Conservation (phyloP, 306 rosid genomes). For the Cajanus cajan region DNA sequence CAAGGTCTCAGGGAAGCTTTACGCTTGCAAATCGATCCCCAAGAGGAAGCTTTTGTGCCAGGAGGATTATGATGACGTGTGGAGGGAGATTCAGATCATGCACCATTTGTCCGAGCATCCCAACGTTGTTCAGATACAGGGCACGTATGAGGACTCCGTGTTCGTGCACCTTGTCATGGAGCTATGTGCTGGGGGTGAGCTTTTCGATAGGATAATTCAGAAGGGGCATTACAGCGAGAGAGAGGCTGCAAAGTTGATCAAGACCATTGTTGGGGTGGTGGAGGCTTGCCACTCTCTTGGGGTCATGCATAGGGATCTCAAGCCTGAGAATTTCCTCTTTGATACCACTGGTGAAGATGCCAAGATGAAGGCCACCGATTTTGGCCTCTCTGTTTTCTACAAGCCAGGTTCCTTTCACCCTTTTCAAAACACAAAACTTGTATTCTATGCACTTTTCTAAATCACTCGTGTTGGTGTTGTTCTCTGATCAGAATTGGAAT, state of each 20-base stretch:
- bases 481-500: background rate
- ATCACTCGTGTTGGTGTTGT: background rate
- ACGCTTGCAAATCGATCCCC: conserved; percentile 90
- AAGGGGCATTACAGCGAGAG: conserved; percentile 89
- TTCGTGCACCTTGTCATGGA: conserved; percentile 91
- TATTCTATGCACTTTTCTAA: no score
- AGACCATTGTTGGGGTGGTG: conserved; percentile 80
- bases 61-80: conserved; percentile 83
- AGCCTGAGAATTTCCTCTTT: conserved; percentile 93
- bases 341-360: conserved; percentile 74
- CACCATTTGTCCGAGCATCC: conserved; percentile 79
- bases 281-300: conserved; percentile 89
- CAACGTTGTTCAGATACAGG: conserved; percentile 69
- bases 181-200: conserved; percentile 85
- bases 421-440: background rate
- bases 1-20: conserved; percentile 48
- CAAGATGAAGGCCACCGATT: conserved; percentile 77
- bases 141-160: conserved; percentile 80
- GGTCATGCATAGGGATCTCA: conserved; percentile 95
- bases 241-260: conserved; percentile 76
- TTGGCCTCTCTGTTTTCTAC: conserved; percentile 79
- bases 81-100: conserved; percentile 97
- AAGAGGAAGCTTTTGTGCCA: conserved; percentile 72
- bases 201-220: conserved; percentile 77
- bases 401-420: conserved; percentile 62